Base-by-base conservation (phyloP, 306 rosid species). In the Pyrus bretschneideri region DNA sequence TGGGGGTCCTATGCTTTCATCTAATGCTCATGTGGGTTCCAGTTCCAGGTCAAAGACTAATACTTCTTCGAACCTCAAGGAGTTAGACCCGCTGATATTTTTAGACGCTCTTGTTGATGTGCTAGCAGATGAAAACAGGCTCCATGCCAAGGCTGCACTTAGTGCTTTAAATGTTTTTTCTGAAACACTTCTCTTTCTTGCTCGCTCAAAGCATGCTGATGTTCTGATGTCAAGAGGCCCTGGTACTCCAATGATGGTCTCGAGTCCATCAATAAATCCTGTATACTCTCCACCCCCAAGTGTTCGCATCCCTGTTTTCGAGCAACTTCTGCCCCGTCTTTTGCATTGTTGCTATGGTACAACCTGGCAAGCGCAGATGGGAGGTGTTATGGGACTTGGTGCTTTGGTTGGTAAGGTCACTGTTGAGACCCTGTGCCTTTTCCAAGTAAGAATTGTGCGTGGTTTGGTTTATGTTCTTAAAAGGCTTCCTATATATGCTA, bases 341-440 rank as follows among this genome's bases (percentile, higher is more conserved):
- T 88, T 96, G 84, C 99, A 96, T 77, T 96, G 97, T 86, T 96
- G 99, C 84, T 96, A 92, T 80, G 99, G 98, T 52, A 91, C 88
- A 78, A 88, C 92, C 23, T 96, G 99, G 97, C 99, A 96, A 88
- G 93, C 97, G 19, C 99, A 92, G 78, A 91, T 96, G 87, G 99
- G 99, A 54, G 99, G 99, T 38, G 98, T 96, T 72, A 88, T 92
- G 90, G 99, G 99, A 78, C 93, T 96, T 71, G 98, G 99, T 81
- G 99, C 98, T 59, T 80, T 96, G 84, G 98, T 96, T 76, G 99
- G 98, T 76, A 96, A 92, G 88, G 99, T 96, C 80, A 96, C 98
- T 72, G 93, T 92, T 87, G 99, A 92, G 83, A 92, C 90, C 54
- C 89, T 96, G 12, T 89, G 96, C 83, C 80, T 75, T 76, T 96